Evolutionary conservation across 1,284 basidiomycete species (phyloP), one percentile per base, ranked within the genome.

Genomic region (Inonotus obliquus): DNA sequence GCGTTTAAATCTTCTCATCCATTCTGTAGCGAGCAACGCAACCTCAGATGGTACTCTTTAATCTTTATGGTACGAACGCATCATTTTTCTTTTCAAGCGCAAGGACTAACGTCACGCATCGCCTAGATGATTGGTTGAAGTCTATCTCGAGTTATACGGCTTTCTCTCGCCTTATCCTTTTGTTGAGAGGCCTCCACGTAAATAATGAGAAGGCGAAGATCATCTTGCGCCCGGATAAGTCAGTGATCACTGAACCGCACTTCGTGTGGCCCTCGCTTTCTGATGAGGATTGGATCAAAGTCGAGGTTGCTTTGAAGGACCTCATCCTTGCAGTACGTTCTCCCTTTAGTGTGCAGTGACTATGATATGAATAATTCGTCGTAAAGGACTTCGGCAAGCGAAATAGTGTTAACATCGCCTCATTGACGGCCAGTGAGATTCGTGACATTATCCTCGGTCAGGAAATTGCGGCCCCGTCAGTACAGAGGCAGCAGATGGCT

Each of bases 161-260:
- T 14, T 99, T 99, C 81, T 99, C 97, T 51, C 92, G 97, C 63
- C 81, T 98, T 52, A 98, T 99, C 65, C 84, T 99, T 14, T 83
- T 99, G 38, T 84, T 99, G 14, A 95, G 97, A 76, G 94, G 94
- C 51, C 81, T 99, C 37, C 97, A 99, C 75, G 97, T 99, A 76
- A 99, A 99, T 79, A 97, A 98, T 73, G 97, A 99, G 74, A 99
- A 99, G 80, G 93, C 97, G 35, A 99, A 99, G 79, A 89, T 96
- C 65, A 91, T 96, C 65, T 78, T 96, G 39, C 91, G 94, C 66
- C 94, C 94, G 0, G 92, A 96, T 77, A 94, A 94, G 77, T 91
- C 88, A 65, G 98, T 96, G 5, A 88, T 98, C 68, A 99, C 97
- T 2, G 94, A 98, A 75, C 92, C 96, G 55, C 96, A 99, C 76